Conservation (phyloP, 1,284 basidiomycete genomes). For the Ustilago esculenta region DNA sequence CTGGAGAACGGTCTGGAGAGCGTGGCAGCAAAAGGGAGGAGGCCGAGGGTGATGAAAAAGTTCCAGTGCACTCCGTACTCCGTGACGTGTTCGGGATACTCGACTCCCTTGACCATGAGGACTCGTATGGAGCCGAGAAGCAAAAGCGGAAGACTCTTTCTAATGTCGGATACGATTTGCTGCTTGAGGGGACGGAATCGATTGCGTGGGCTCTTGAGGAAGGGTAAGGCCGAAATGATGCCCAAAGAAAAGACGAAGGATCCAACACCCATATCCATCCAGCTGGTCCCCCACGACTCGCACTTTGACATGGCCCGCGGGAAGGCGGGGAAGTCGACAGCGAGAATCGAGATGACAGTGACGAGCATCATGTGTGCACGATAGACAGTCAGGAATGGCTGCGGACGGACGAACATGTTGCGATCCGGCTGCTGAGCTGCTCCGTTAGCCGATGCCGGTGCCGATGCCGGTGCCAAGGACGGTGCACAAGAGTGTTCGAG, state of each 20-base stretch:
- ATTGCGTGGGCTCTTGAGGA: slow-evolving; percentile 65
- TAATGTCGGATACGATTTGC: slow-evolving; percentile 67
- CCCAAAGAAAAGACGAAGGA: slow-evolving; percentile 96
- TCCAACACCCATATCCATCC: slow-evolving; percentile 97
- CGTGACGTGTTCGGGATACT: slow-evolving; percentile 92
- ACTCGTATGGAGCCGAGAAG: slow-evolving; percentile 81
- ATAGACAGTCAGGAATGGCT: slow-evolving; percentile 81
- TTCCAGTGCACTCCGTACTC: slow-evolving; percentile 99
- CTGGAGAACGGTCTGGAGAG: slow-evolving; percentile 70
- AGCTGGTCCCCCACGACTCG: slow-evolving; percentile 89
- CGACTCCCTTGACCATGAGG: slow-evolving; percentile 86
- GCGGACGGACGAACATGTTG: slow-evolving; percentile 22
- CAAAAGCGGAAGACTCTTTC: slow-evolving; percentile 77
- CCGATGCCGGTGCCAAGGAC: background rate
- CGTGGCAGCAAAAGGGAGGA: slow-evolving; percentile 81
- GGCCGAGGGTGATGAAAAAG: slow-evolving; percentile 92
- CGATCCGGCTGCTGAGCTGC: background rate
- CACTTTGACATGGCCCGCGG: slow-evolving; percentile 89
- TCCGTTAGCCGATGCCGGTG: background rate
- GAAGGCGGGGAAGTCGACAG: slow-evolving; percentile 92
- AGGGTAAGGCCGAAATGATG: slow-evolving; percentile 81
- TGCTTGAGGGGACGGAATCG: slow-evolving; percentile 25
- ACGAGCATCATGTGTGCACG: slow-evolving; percentile 94
- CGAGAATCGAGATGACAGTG: slow-evolving; percentile 89
- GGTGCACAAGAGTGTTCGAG: background rate